phyloP scores from a whole-genome alignment of 1,139 yeast genomes.

The Candida frijolesensis region DNA sequence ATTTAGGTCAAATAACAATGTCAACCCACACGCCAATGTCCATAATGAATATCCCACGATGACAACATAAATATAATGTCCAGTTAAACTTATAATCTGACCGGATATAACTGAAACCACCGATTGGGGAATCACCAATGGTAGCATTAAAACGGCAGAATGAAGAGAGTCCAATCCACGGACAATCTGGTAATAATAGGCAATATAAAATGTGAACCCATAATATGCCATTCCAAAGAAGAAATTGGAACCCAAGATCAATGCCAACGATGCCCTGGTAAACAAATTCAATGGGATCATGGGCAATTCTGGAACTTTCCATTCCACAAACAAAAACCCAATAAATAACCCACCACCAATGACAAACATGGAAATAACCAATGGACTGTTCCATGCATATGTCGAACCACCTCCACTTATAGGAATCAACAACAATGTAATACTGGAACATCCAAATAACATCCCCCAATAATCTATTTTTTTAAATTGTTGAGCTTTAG shows the following conservation, averaged over 20 bases:
- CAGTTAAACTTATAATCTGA: slow-evolving; percentile 39
- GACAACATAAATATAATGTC: slow-evolving; percentile 44
- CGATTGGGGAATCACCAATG: slow-evolving; percentile 41
- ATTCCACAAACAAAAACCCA: slow-evolving; percentile 43
- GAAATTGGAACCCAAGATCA: slow-evolving; percentile 43
- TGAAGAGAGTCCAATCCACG: slow-evolving; percentile 35
- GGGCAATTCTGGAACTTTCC: slow-evolving; percentile 50
- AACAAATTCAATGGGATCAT: slow-evolving; percentile 54
- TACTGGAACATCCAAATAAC: slow-evolving; percentile 43
- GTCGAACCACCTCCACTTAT: slow-evolving; percentile 57
- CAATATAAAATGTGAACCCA: slow-evolving; percentile 46
- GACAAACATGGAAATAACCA: slow-evolving; percentile 45
- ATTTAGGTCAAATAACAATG: slow-evolving; percentile 32
- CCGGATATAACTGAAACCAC: slow-evolving; percentile 39
- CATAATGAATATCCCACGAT: slow-evolving; percentile 44
- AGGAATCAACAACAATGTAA: slow-evolving; percentile 49
- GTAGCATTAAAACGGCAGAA: slow-evolving; percentile 38
- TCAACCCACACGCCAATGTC: slow-evolving; percentile 41
- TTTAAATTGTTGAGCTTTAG: slow-evolving; percentile 32
- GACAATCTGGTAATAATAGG: slow-evolving; percentile 53
- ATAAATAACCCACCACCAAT: slow-evolving; percentile 45
- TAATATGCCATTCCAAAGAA: slow-evolving; percentile 52
- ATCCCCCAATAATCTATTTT: slow-evolving; percentile 56
- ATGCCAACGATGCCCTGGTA: slow-evolving; percentile 34
- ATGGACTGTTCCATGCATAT: slow-evolving; percentile 50